These are phyloP conservation scores for Chalara sp. DNA, from an alignment of 2,329 filamentous ascomycete species.

Conservation along the genomic window DNA sequence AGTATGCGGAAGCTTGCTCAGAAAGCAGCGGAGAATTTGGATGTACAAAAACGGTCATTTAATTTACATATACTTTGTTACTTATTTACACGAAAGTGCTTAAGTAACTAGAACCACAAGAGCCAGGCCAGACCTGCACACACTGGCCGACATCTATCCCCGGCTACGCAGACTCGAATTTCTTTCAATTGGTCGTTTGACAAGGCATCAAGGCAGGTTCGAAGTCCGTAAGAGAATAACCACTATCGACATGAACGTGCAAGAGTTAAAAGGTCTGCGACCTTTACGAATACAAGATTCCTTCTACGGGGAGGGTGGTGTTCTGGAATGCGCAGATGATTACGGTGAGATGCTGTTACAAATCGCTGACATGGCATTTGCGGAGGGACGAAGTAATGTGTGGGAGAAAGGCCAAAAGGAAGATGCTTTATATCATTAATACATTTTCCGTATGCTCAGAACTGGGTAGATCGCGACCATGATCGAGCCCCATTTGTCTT, in stretches of 20 bases:
- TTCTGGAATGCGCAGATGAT: slow-evolving; percentile 11
- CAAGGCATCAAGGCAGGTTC: slow-evolving; percentile 1
- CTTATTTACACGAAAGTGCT: too few species aligned
- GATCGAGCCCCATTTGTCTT: slow-evolving; percentile 18
- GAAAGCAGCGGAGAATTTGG: too few species aligned
- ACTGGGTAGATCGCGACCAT: slow-evolving; percentile 5
- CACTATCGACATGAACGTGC: slow-evolving; percentile 18
- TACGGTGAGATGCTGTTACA: slow-evolving; percentile 17
- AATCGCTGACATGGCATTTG: slow-evolving; percentile 18
- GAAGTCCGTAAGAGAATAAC: slow-evolving; percentile 8
- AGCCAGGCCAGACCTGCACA: too few species aligned
- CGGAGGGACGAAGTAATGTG: slow-evolving; percentile 8
- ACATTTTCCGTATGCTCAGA: slow-evolving; percentile 13
- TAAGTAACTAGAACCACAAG: too few species aligned
- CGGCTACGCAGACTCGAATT: slow-evolving; percentile 14
- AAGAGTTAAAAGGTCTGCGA: slow-evolving; percentile 20
- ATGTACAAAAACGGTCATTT: too few species aligned
- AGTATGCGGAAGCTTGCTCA: too few species aligned
- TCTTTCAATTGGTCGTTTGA: slow-evolving; percentile 9
- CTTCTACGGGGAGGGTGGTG: slow-evolving; percentile 5
- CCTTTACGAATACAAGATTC: slow-evolving; percentile 12
- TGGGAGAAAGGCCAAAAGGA: slow-evolving; percentile 13
- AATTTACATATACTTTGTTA: too few species aligned
- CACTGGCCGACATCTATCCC: slow-evolving; percentile 16
- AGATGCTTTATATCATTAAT: slow-evolving; percentile 15